Base-by-base conservation (phyloP, 1,284 basidiomycete genomes). In the Takashimella tepidaria region DNA sequence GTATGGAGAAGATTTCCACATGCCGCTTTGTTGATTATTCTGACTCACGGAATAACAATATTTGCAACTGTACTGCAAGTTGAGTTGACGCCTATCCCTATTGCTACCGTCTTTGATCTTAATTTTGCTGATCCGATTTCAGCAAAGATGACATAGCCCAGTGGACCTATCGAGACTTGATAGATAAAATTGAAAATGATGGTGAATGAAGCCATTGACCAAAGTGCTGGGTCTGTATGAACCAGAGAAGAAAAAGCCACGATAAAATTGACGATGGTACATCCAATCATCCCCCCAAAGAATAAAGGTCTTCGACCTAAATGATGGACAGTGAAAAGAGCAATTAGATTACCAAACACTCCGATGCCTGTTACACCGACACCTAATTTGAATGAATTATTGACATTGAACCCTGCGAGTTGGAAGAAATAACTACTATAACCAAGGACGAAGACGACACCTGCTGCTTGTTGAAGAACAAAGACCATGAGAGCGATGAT, bases 41-140 rank as follows among this genome's bases (percentile, higher is more conserved):
- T 8, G 31, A 56, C 56, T 54, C 26, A 57, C 56, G 56, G 56
- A 45, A 55, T 55, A 42, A 73, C 61, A 52, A 67, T 71, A 64
- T 55, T 54, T 10, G 53, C 50, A 21, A 58, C 24, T 27, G 50
- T 41, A 11, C 52, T 46, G 31, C 49, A 54, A 5, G 55, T 19
- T 12, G 45, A 49, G 27, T 78, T 79, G 8, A 67, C 58, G 53
- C 70, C 70, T 22, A 78, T 70, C 4, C 75, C 69, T 12, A 79
- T 69, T 1, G 72, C 78, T 58, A 79, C 71, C 1, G 78, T 75
- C 64, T 79, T 79, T 19, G 73, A 69, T 37, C 76, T 63, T 3
- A 77, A 62, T 21, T 73, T 65, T 2, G 73, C 75, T 13, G 73
- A 72, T 0, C 66, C 59, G 23, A 77, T 63, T 51, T 78, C 76